These are phyloP conservation scores for Diaporthe nobilis DNA, from an alignment of 2,329 filamentous ascomycete genomes.

Conservation along the genomic window DNA sequence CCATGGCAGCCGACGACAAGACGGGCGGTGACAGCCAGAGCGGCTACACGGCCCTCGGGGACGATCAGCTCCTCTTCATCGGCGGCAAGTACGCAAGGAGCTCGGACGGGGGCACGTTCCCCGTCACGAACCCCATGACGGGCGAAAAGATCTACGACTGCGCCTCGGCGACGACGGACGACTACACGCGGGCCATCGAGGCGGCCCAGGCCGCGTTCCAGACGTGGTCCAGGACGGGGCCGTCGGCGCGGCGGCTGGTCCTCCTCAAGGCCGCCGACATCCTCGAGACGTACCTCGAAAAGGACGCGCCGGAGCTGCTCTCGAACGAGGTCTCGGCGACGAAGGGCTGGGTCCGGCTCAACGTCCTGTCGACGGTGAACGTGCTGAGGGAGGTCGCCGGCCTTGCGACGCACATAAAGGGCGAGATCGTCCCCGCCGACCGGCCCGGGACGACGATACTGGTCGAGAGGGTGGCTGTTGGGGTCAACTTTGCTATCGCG, in stretches of 20 bases:
- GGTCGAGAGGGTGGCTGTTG: slow-evolving; percentile 76
- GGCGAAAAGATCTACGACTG: slow-evolving; percentile 66
- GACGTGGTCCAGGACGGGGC: slow-evolving; percentile 72
- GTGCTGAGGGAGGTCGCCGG: slow-evolving; percentile 59
- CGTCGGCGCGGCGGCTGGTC: slow-evolving; percentile 70
- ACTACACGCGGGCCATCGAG: slow-evolving; percentile 64
- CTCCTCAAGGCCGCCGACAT: slow-evolving; percentile 74
- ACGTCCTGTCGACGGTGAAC: slow-evolving; percentile 52
- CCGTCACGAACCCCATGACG: slow-evolving; percentile 51
- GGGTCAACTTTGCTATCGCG: slow-evolving; percentile 77
- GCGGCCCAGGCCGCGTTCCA: slow-evolving; percentile 71
- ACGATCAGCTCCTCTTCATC: slow-evolving; percentile 45
- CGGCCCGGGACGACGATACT: slow-evolving; percentile 68
- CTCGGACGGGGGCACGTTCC: slow-evolving; percentile 46
- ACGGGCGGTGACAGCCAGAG: slow-evolving; percentile 9
- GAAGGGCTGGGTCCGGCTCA: slow-evolving; percentile 52
- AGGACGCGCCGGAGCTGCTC: slow-evolving; percentile 46
- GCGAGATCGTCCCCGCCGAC: slow-evolving; percentile 53
- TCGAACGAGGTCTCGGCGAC: slow-evolving; percentile 51
- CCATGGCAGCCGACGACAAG: background rate
- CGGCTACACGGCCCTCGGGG: slow-evolving; percentile 8
- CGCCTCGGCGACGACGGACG: slow-evolving; percentile 66
- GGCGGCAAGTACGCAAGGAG: slow-evolving; percentile 45
- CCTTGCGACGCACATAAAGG: slow-evolving; percentile 54
- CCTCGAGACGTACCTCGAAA: slow-evolving; percentile 65